Evolutionary conservation across 257 asterid species (phyloP).

Genomic region (Solanum dulcamara): DNA sequence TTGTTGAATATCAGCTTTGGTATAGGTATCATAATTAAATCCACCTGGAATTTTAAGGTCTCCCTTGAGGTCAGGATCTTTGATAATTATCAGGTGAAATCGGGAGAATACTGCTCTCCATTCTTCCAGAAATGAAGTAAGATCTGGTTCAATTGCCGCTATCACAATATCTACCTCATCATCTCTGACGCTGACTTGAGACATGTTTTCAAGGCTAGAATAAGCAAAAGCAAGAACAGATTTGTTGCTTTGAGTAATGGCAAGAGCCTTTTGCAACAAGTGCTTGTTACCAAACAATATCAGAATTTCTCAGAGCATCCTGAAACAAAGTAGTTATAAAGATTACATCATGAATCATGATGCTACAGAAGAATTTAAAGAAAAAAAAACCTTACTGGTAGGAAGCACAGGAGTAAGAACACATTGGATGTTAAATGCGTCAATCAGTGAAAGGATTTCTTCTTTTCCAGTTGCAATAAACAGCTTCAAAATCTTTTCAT

Average conservation of each 20-base stretch:
- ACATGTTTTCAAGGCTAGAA: slow-evolving; percentile 4
- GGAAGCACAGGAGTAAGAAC: slow-evolving; percentile 33
- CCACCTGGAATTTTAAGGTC: slow-evolving; percentile 65
- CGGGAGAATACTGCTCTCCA: slow-evolving; percentile 73
- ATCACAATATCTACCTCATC: slow-evolving; percentile 29
- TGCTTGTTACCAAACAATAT: slow-evolving; percentile 6
- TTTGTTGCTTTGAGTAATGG: background rate
- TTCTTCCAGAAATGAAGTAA: slow-evolving; percentile 68
- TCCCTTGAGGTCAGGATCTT: slow-evolving; percentile 74
- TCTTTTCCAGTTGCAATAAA: slow-evolving; percentile 81
- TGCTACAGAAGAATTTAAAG: background rate
- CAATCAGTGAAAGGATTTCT: slow-evolving; percentile 59
- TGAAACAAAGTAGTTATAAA: slow-evolving; percentile 21
- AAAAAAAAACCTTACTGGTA: slow-evolving; percentile 23
- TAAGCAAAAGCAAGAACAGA: background rate
- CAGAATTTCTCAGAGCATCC: slow-evolving; percentile 75
- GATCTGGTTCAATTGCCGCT: slow-evolving; percentile 61
- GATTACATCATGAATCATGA: background rate
- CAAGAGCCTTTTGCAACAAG: background rate
- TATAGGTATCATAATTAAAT: slow-evolving; percentile 42
- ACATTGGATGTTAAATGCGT: slow-evolving; percentile 60
- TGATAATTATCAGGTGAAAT: slow-evolving; percentile 69
- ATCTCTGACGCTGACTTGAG: slow-evolving; percentile 13
- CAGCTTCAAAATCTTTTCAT: slow-evolving; percentile 74
- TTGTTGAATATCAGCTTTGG: slow-evolving; percentile 54